Base-by-base conservation (phyloP, 2,329 filamentous ascomycete genomes). In the Colletotrichum cordylinicola region DNA sequence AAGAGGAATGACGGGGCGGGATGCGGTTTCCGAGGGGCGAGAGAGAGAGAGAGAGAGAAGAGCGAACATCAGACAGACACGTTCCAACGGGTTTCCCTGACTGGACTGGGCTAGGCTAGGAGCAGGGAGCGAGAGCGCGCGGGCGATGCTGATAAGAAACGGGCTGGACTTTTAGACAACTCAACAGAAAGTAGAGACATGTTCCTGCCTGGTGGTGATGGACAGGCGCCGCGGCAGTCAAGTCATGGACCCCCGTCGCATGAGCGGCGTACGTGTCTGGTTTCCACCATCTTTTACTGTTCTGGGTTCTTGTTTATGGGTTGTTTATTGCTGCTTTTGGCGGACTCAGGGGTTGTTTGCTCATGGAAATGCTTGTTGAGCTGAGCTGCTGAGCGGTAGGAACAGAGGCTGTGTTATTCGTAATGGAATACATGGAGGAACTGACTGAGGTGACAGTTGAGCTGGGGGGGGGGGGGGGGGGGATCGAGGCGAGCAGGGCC, bases 131-230 rank as follows among this genome's bases (percentile, higher is more conserved):
- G 37, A 67, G n/a, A 48, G 43, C 10, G 43, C 31, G 24, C 58
- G 39, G 33, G 69, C 33, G 39, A 75, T 56, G 35, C 35, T 48
- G 73, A 75, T 75, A 68, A 75, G 73, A 68, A 75, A 68, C 64
- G 35, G 70, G 56, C 69, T 39, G 31, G 62, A 39, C 31, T 65
- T 27, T n/a, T 29, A 62, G 56, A 27, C 56, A 56, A 67, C n/a
- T 75, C 73, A 75, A 73, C 73, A 75, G 64, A 75, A 75, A 75
- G 24, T 10, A 39, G 8, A 52, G 60, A 61, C 27, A 72, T 27
- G 24, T 35, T 35, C 61, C 16, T 60, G 58, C 62, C 52, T 29
- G 33, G 61, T 33, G 31, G 21, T 58, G 61, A 27, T 64, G 4
- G 15, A 21, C 8, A 64, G 35, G n/a, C 33, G 61, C 2, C 10